Base-by-base conservation (phyloP, 2,329 filamentous ascomycete genomes). In the Claviceps sp. region DNA sequence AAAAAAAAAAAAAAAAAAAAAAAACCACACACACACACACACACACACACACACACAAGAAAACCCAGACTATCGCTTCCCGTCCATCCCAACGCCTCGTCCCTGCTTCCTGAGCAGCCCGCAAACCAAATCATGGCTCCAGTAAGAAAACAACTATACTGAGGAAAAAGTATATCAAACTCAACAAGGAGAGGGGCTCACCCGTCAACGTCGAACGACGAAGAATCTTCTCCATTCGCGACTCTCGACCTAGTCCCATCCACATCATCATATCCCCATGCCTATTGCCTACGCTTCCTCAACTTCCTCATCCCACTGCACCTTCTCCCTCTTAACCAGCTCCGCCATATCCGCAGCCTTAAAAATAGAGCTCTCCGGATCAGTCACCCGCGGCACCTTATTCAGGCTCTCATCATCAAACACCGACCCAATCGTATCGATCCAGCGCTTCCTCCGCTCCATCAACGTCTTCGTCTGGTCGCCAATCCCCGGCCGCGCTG, bases 401-500 rank as follows among this genome's bases (percentile, higher is more conserved):
- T 79, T 79, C 38, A 88, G 77, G 59, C 81, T 84, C 59, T 90
- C 88, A 60, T 86, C 86, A 55, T 90, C 84, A 60, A 98, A 95
- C 0, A 97, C 88, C 0, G 88, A 85, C 0, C 89, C 88, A 58
- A 98, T 94, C 40, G 82, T 90, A 56, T 88, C 85, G 56, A 88
- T 89, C 91, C 93, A 98, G 58, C 89, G 82, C 63, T 82, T 79
- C 52, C 90, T 79, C 54, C 91, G 79, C 66, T 96, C 90, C 90
- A 98, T 96, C 26, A 98, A 74, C 45, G 83, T 91, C 64, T 89
- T 83, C 3, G 93, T 93, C 53, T 89, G 77, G 67, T 98, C 93
- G 29, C 93, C 93, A 50, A 98, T 94, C 44, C 85, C 85, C 2
- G 85, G 82, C n/a, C 83, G 75, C 8, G 82, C 82, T 65, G 80